These are phyloP conservation scores for Ceratobasidium papillatum DNA, from an alignment of 1,284 basidiomycete species.

Conservation along the genomic window DNA sequence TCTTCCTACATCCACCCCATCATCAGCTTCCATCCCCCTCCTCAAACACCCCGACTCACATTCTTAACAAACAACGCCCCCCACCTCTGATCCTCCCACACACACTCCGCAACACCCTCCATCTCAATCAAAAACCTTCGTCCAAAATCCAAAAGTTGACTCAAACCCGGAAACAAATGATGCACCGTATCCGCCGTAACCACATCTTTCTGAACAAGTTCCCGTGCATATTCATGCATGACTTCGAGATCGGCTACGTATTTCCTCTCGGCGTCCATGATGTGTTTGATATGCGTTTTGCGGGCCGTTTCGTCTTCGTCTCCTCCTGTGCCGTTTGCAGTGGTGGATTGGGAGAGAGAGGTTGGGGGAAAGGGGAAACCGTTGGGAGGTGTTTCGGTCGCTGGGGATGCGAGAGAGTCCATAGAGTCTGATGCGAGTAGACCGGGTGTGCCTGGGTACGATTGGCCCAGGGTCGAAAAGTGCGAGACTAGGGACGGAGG, in stretches of 20 bases:
- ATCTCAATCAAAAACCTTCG: constrained; percentile 95
- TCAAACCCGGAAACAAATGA: constrained; percentile 93
- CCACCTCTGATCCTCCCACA: constrained; percentile 92
- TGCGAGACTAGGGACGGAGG: constrained; percentile 41
- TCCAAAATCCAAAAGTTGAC: constrained; percentile 96
- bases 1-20: constrained; percentile 69
- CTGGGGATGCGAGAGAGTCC: constrained; percentile 53
- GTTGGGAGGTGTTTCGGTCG: constrained; percentile 17
- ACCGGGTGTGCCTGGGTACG: constrained; percentile 42
- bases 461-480: constrained; percentile 18
- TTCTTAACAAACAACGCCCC: constrained; percentile 82
- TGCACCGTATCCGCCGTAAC: constrained; percentile 80
- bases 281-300: constrained; percentile 83
- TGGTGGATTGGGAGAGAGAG: too few relatives aligned
- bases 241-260: constrained; percentile 98
- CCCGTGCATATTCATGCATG: constrained; percentile 75
- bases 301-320: constrained; percentile 73
- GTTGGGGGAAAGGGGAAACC: constrained; percentile 24
- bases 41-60: constrained; percentile 63
- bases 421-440: constrained; percentile 60
- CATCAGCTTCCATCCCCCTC: not conserved
- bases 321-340: constrained; percentile 50
- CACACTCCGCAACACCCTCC: constrained; percentile 82
- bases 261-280: constrained; percentile 94
- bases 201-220: constrained; percentile 39